Base-by-base conservation (phyloP, 371 early-diverging fungal species). In the Modicella reniformis region DNA sequence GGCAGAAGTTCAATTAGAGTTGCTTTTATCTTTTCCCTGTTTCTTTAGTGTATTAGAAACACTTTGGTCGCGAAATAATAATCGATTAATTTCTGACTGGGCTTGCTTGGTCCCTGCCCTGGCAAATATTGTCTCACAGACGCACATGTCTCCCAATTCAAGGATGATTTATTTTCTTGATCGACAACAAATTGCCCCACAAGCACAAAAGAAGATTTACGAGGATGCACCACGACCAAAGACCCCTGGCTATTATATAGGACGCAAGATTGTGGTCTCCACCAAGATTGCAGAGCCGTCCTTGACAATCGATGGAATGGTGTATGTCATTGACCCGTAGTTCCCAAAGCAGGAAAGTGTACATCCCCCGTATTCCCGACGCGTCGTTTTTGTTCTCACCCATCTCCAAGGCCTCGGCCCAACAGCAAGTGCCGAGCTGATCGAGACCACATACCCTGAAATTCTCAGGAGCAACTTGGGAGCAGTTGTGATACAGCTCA, bases 261-360 rank as follows among this genome's bases (percentile, higher is more conserved):
- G 96, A 23, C 88, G 98, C 51, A 98, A 99, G 76, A 93, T 99
- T n/a, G 97, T 99, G 52, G 82, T 99, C 30, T 95, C 99, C 8
- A 99, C 99, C 26, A 99, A 99, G 81, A 99, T 99, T 84, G 99
- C 99, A 25, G 99, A 99, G 80, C 99, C 99, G 0, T 97, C 98
- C 3, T 93, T 99, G 66, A 99, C 99, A 1, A 99, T 99, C 59
- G 96, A 97, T 75, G 95, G 96, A 60, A 86, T 93, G 21, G 74
- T 88, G 4, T 93, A 82, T 83, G 95, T 93, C 44, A 92, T 94
- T 65, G 94, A 93, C 74, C 91, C 97, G 91, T 96, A 19, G 96
- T 97, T 98, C 63, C 88, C 97, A 9, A 99, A 99, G 80, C 92
- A 96, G 70, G n/a, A 98, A 96, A 83, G 96, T 95, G 28, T 96